Percentiles rank a stretch among this genome's conserved stretches.
phyloP scores from a whole-genome alignment of 169 alveolate genomes.

The Cryptosporidium andersoni region DNA sequence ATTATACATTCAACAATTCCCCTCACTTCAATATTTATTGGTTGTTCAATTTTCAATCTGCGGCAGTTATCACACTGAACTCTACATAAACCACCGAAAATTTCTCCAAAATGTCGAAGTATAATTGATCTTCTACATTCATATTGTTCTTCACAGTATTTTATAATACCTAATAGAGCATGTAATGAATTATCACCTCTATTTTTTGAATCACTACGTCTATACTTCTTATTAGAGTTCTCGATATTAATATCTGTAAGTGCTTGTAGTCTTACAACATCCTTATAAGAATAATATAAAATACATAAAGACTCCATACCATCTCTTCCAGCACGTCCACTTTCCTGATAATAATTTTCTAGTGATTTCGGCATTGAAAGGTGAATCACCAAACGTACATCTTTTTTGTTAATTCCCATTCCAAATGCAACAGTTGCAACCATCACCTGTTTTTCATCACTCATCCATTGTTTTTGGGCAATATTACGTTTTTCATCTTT shows the following conservation, averaged over 20 bases:
- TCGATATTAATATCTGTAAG: constrained; percentile 66
- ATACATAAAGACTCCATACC: constrained; percentile 80
- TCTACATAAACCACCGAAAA: constrained; percentile 78
- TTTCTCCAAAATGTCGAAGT: constrained; percentile 85
- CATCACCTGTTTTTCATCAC: constrained; percentile 91
- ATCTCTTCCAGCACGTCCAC: constrained; percentile 97
- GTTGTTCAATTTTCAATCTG: constrained; percentile 39
- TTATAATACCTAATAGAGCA: constrained; percentile 74
- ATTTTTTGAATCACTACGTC: constrained; percentile 3
- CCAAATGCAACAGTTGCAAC: constrained; percentile 99
- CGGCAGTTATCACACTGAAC: constrained; percentile 77
- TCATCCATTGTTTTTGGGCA: constrained; percentile 87
- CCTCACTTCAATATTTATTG: constrained; percentile 10
- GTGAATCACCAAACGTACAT: constrained; percentile 97
- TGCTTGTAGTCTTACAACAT: constrained; percentile 74
- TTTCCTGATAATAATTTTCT: constrained; percentile 97
- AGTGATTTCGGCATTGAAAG: constrained; percentile 95
- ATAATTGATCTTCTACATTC: constrained; percentile 83
- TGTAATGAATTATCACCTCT: constrained; percentile 22
- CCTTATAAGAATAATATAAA: constrained; percentile 79
- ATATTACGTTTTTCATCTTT: constrained; percentile 75
- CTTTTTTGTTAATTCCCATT: constrained; percentile 98
- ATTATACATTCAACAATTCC: constrained; percentile 6
- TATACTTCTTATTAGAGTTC: constrained; percentile 4
- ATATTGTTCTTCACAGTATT: constrained; percentile 85